phyloP scores from a whole-genome alignment of 23 red algal genomes.

The Cyanidioschyzon merolae region DNA sequence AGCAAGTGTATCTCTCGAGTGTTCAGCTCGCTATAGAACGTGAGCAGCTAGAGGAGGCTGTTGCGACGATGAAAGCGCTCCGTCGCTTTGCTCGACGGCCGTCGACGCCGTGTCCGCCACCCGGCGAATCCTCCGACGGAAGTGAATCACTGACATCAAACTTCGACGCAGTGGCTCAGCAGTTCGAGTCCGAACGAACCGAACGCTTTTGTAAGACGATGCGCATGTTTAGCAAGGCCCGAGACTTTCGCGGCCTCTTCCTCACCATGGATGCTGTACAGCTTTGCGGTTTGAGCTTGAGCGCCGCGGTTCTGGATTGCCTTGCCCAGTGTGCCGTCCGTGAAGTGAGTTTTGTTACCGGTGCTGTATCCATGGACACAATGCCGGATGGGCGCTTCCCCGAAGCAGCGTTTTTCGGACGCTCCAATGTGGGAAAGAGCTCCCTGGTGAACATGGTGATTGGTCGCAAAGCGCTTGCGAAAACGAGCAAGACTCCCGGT shows the following conservation, averaged over 20 bases:
- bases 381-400: conserved; percentile 34
- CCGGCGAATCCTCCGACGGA: neutral
- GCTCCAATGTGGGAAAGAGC: conserved; percentile 85
- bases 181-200: neutral
- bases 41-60: neutral
- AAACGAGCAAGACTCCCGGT: conserved; percentile 59
- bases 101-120: neutral
- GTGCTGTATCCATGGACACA: conserved; percentile 70
- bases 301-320: conserved; percentile 48
- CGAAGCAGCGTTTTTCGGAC: conserved; percentile 80
- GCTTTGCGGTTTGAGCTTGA: conserved; percentile 18
- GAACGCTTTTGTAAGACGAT: conserved; percentile 18
- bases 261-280: conserved; percentile 45
- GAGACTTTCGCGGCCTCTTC: conserved; percentile 39
- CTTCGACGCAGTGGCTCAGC: neutral
- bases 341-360: conserved; percentile 66
- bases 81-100: neutral
- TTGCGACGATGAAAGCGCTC: neutral
- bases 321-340: conserved; percentile 58
- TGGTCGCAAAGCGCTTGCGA: conserved; percentile 50
- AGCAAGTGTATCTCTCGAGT: neutral
- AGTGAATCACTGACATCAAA: neutral
- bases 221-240: conserved; percentile 39
- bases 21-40: neutral
- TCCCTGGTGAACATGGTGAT: conserved; percentile 79